phyloP scores from a whole-genome alignment of 2,329 filamentous ascomycete species.

The Alternaria sp. region DNA sequence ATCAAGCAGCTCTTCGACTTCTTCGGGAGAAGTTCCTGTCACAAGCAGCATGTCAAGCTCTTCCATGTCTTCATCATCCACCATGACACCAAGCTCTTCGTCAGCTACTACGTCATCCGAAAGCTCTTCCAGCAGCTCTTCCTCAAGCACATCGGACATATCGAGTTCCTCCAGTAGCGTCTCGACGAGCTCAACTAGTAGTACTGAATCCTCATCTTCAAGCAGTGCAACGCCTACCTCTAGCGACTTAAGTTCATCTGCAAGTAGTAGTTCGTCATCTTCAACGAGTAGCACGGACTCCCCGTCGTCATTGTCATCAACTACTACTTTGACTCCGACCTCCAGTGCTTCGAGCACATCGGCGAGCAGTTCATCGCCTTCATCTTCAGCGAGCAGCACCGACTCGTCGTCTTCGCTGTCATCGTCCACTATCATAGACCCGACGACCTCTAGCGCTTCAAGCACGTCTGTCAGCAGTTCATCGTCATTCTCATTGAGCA shows the following conservation, averaged over 20 bases:
- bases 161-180: not conserved
- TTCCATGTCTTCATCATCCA: not conserved
- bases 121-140: not conserved
- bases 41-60: not conserved
- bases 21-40: not conserved
- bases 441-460: not conserved
- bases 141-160: not conserved
- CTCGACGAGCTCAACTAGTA: not conserved
- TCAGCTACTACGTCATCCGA: not conserved
- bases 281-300: not conserved
- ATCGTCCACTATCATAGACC: not conserved
- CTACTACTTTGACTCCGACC: not conserved
- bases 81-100: not conserved
- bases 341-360: not conserved
- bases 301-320: not conserved
- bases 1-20: not conserved
- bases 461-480: not conserved
- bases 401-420: not conserved
- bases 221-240: not conserved
- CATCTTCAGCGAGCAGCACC: constrained; percentile 2
- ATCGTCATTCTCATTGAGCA: constrained; percentile 3
- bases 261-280: not conserved
- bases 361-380: not conserved
- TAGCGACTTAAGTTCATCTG: not conserved
- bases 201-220: not conserved